A percentile compares a stretch with the other conserved stretches of the same genome.
phyloP scores from a whole-genome alignment of 192 early-diverging fungal genomes.

The Backusella tarrabulga region DNA sequence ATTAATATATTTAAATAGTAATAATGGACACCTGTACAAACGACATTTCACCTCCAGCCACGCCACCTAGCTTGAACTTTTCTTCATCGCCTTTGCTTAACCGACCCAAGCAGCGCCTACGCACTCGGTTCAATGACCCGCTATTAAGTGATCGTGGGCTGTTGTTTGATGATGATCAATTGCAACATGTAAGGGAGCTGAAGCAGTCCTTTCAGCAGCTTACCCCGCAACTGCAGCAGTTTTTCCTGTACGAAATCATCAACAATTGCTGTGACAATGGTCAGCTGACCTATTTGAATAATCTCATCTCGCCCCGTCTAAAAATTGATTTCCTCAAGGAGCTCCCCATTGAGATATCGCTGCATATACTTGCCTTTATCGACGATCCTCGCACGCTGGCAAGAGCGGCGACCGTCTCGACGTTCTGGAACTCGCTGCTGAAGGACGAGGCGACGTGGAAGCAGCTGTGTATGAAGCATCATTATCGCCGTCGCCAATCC shows the following conservation, averaged over 20 bases:
- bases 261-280: conserved; percentile 43
- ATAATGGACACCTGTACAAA: conserved; percentile 7
- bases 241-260: conserved; percentile 43
- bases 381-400: conserved; percentile 76
- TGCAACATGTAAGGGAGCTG: conserved; percentile 23
- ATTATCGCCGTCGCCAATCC: conserved; percentile 30
- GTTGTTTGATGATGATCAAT: conserved; percentile 18
- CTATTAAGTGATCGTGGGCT: neutral
- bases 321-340: conserved; percentile 89
- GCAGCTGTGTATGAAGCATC: conserved; percentile 34
- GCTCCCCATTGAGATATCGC: conserved; percentile 68
- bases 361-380: conserved; percentile 84
- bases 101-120: neutral
- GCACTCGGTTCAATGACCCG: conserved; percentile 11
- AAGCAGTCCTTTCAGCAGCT: conserved; percentile 38
- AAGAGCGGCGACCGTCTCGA: conserved; percentile 68
- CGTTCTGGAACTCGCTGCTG: conserved; percentile 50
- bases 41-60: conserved; percentile 36
- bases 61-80: conserved; percentile 24
- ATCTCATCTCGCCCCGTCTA: conserved; percentile 57
- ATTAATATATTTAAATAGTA: neutral
- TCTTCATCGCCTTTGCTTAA: conserved; percentile 21
- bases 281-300: conserved; percentile 47
- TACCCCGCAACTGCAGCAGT: conserved; percentile 24
- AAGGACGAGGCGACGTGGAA: conserved; percentile 51